phyloP scores from a whole-genome alignment of 306 rosid genomes.

The Quercus wislizeni region DNA sequence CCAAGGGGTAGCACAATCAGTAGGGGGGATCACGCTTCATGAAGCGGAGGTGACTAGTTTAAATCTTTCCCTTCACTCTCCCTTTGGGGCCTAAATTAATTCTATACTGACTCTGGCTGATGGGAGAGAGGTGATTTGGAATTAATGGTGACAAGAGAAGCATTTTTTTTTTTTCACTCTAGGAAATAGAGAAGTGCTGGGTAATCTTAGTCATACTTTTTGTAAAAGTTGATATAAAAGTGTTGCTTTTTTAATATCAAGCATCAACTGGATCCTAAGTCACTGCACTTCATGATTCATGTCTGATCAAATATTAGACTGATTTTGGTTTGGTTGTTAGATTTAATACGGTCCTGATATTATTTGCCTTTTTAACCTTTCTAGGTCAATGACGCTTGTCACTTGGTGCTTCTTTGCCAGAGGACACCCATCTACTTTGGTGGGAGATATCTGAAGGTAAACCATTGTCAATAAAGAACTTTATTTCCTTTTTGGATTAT shows the following conservation, averaged over 20 bases:
- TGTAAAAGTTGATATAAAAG: neutral
- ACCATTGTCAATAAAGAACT: neutral
- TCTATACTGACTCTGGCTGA: no score
- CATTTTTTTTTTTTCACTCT: neutral
- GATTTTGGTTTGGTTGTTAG: constrained; percentile 5
- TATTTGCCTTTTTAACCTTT: constrained; percentile 13
- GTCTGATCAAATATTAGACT: neutral
- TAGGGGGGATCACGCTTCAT: no score
- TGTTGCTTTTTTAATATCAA: neutral
- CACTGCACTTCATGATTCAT: neutral
- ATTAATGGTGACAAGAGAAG: neutral
- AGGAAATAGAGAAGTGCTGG: neutral
- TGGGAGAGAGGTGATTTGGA: neutral
- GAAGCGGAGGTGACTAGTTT: no score
- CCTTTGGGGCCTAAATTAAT: no score
- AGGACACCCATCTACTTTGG: constrained; percentile 63
- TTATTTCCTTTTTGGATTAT: neutral
- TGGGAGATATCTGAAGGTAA: constrained; percentile 90
- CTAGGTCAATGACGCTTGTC: constrained; percentile 64
- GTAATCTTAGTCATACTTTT: neutral
- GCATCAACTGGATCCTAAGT: neutral
- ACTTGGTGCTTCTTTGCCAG: constrained; percentile 44
- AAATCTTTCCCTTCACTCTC: no score
- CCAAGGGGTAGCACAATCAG: no score
- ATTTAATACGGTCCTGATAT: constrained; percentile 19